Evolutionary conservation across 176 grass and related monocot genomes (phyloP), one percentile per base, ranked within the genome.

Genomic region (Aegilops longissima): DNA sequence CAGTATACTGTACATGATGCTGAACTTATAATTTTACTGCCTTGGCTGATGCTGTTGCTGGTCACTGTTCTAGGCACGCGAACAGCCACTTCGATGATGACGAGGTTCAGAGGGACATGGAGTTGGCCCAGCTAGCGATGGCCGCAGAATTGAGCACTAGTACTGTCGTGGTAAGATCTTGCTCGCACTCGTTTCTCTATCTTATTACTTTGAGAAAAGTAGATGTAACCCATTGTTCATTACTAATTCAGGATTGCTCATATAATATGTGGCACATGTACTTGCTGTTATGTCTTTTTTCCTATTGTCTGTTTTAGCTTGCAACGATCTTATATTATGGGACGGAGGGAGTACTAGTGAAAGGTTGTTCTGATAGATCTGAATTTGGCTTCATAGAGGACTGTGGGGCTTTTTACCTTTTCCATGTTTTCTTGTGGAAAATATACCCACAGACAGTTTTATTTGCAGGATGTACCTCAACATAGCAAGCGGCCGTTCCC

Each of bases 71-170:
- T 51, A 98, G 95, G 89, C 96, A 98, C 27, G 96, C 91, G 44
- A 98, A 98, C 54, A 91, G 83, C 86, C 96, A 98, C 52, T 98
- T 98, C 70, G 88, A 84, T 24, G 91, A 95, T 27, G 91, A 91
- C 30, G 79, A 91, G 61, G 62, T 98, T 73, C 86, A 95, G 87
- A 88, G 58, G 76, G 96, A 95, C 73, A 87, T 86, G 86, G 89
- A 95, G 75, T 87, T 98, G 78, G 96, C 91, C 17, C 86, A 79
- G 63, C 91, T 93, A 80, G 75, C 95, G 10, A 64, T 90, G 16
- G 10, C 85, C 4, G 75, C 89, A n/a, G 86, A 92, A 66, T 67
- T 87, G 78, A 91, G 67, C 38, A 30, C 89, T 83, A 54, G 36
- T 63, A 52, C 14, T 52, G 25, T 38, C 72, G 82, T 84, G 90